Base-by-base conservation (phyloP, 1,284 basidiomycete genomes). In the Uromyces viciae-fabae region DNA sequence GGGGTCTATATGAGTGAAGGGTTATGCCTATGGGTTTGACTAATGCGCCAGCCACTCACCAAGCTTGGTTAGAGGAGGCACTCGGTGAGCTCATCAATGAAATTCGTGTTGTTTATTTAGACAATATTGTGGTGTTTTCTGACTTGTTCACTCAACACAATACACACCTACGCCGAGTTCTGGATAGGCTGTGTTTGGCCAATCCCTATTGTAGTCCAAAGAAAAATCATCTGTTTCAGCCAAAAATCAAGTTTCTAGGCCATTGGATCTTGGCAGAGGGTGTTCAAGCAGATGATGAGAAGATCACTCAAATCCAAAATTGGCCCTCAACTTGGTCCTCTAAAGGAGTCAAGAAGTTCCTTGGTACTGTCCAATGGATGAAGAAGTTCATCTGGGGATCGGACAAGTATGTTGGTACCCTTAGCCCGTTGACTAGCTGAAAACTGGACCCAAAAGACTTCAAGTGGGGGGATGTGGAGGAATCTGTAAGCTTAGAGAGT, bases 311-410 rank as follows among this genome's bases (percentile, higher is more conserved):
- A 0, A 85, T 89, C 5, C 36, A 84, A 0, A 66, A 86, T 7
- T 89, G 87, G 88, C 86, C 85, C 0, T 33, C 11, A 0, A 87
- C 87, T 0, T 76, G 54, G 0, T 83, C 82, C 0, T 82, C 86
- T 0, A 84, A 82, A 0, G 84, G 88, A 19, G 85, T 88, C 0
- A 80, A 83, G 0, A 75, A 84, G 0, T 89, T 88, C 81, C 81
- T 89, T 0, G 88, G 88, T 0, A 82, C 88, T 0, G 85, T 87
- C 0, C 78, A 85, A 0, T 89, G 87, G 71, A 78, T 88, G 4
- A 82, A 84, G 0, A 64, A 82, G 0, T 88, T 87, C 79, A 84
- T 89, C 0, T 87, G 87, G 0, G 25, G 64, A 0, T 85, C 88
- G 0, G 86, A 86, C 0, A 79, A 85, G 22, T 83, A 87, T 74